Evolutionary conservation across 805 yeast genomes (phyloP), one percentile per base, ranked within the genome.

Genomic region (Komagataella mondaviorum): DNA sequence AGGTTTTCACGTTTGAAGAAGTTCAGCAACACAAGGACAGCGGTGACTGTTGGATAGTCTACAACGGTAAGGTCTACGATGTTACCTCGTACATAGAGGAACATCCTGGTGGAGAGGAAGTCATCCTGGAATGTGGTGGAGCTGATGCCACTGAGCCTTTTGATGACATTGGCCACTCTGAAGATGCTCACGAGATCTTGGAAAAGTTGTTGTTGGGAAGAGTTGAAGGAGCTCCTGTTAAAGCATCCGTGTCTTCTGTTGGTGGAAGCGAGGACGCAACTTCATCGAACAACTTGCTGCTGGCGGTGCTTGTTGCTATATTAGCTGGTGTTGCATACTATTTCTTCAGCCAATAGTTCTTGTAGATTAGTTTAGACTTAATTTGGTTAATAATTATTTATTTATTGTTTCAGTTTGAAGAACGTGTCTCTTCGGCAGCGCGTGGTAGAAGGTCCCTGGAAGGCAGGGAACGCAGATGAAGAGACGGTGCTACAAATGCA

Each of bases 141-240:
- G 70, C 66, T 4, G 89, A 84, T 63, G 85, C 87, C 44, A 77
- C 88, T 36, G 84, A 78, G 61, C 80, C 83, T 23, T 84, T 84
- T 61, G 79, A 78, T 58, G 96, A 88, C 63, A 90, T 93, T 64
- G 99, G 99, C 43, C 99, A 93, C 71, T 88, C 98, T 43, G 97
- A 90, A 56, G 96, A 90, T 58, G 98, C 99, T 45, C 81, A 82
- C 59, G 93, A 84, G 60, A 73, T 84, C 58, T 72, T 93, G 60
- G 73, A 70, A 47, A 80, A 77, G 45, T 71, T 88, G 63, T 72
- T 77, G 58, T 76, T 93, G 53, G 99, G 99, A 57, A 82, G 76
- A 51, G 74, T 91, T 50, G 90, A 89, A 49, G 70, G 70, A 62
- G 75, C 76, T 45, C 77, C 78, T 46, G 62, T 63, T 24, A 63